Conservation (phyloP, 78 protist species). For the Chrysochromulina tobinii region DNA sequence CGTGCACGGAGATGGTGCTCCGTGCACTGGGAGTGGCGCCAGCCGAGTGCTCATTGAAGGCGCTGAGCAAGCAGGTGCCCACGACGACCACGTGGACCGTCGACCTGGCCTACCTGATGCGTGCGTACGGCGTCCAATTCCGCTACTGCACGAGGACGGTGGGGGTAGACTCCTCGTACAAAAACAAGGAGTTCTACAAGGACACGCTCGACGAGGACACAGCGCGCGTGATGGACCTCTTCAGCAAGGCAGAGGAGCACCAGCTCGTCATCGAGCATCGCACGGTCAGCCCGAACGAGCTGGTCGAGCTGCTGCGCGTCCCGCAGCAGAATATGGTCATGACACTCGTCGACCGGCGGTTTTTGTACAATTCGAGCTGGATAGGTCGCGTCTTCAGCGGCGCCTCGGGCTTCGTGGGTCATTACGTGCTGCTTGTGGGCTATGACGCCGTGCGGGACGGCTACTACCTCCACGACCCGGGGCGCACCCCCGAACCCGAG, state of each 20-base stretch:
- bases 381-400: not conserved
- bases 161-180: not conserved
- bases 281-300: not conserved
- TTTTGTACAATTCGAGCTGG: not conserved
- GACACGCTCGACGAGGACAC: not conserved
- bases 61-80: not conserved
- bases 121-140: not conserved
- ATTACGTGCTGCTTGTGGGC: not conserved
- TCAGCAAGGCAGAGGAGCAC: not conserved
- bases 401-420: not conserved
- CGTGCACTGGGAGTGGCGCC: not conserved
- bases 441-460: not conserved
- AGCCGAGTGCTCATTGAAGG: not conserved
- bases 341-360: not conserved
- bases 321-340: not conserved
- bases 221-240: not conserved
- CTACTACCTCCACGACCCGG: not conserved
- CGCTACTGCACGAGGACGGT: not conserved
- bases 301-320: not conserved
- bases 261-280: not conserved
- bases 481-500: not conserved
- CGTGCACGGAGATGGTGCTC: slow-evolving; percentile 18
- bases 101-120: not conserved
- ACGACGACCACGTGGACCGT: not conserved
- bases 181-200: not conserved